phyloP scores from a whole-genome alignment of 179 eudicot genomes.

The Gypsophila paniculata region DNA sequence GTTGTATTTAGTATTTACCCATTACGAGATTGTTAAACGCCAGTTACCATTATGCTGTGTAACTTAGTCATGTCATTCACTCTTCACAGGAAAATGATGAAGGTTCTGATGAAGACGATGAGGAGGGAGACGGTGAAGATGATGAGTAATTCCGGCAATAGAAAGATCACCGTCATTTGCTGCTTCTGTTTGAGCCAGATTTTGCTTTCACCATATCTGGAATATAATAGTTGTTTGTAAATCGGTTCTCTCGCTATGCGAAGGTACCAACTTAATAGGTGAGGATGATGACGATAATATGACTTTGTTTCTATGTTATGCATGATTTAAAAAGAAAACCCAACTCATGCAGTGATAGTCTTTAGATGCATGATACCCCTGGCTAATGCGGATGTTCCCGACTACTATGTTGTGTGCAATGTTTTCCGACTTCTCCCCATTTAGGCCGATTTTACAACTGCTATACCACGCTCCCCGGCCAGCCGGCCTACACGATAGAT shows the following conservation, averaged over 20 bases:
- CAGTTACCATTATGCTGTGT: background rate
- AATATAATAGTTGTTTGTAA: slow-evolving; percentile 25
- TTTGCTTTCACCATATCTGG: slow-evolving; percentile 13
- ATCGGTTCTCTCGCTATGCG: slow-evolving; percentile 20
- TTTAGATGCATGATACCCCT: background rate
- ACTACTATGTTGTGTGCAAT: background rate
- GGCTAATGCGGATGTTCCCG: background rate
- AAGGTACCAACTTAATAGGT: slow-evolving; percentile 19
- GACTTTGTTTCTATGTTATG: slow-evolving; percentile 20
- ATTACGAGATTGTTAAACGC: too few relatives aligned
- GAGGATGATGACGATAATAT: slow-evolving; percentile 20
- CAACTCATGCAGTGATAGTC: background rate
- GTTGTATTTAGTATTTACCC: background rate
- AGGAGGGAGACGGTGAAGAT: slow-evolving; percentile 41
- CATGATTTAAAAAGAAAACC: slow-evolving; percentile 12
- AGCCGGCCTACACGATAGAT: too few relatives aligned
- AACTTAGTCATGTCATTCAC: background rate
- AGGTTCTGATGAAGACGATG: slow-evolving; percentile 50
- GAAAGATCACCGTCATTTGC: background rate
- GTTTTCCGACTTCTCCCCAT: background rate
- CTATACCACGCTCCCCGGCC: too few relatives aligned
- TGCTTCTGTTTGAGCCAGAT: slow-evolving; percentile 18
- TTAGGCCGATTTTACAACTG: too few relatives aligned
- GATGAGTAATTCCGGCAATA: slow-evolving; percentile 19
- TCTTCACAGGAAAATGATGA: slow-evolving; percentile 43